Base-by-base conservation (phyloP, 257 asterid genomes). In the Solanum etuberosum region DNA sequence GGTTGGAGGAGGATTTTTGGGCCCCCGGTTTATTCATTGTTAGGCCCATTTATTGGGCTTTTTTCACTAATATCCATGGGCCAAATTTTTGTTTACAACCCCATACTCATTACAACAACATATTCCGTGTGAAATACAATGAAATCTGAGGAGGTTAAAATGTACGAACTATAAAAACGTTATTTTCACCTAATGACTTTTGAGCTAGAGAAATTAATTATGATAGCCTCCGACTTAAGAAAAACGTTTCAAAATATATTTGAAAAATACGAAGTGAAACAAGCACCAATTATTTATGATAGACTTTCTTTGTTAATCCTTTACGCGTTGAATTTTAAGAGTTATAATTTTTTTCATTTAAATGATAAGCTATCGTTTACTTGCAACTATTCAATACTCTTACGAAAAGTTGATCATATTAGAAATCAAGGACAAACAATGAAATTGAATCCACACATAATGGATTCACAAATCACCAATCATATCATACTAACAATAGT, bases 161-260 rank as follows among this genome's bases (percentile, higher is more conserved):
- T 54, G 11, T 2, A 61, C 0, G 3, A 61, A 0, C 4, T 51
- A 0, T 0, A 0, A 54, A 61, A 15, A 61, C 7, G 2, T 12
- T 65, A 27, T 5, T 27, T 27, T 12, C 0, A 65, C 10, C 73
- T 27, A 1, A 29, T 57, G 12, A 57, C 1, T 3, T 57, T 7
- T 65, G 73, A 65, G 21, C 9, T 27, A 25, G 20, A 65, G 9
- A 0, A 2, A 13, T 14, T 67, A 13, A 27, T 25, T 0, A 27
- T 1, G 35, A 0, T 27, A 5, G 21, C 0, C 1, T 27, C 1
- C 1, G 5, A 67, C 0, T 67, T 7, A 67, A 67, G 2, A 27
- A 67, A 27, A 27, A 13, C 0, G 0, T 5, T 65, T 65, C 5
- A 25, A 25, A 65, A 65, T 23, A 61, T 61, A 57, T 23, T 61